Percentiles rank a stretch among this genome's conserved stretches.
phyloP scores from a whole-genome alignment of 345 rosid genomes.

The Arabis hirsuta region DNA sequence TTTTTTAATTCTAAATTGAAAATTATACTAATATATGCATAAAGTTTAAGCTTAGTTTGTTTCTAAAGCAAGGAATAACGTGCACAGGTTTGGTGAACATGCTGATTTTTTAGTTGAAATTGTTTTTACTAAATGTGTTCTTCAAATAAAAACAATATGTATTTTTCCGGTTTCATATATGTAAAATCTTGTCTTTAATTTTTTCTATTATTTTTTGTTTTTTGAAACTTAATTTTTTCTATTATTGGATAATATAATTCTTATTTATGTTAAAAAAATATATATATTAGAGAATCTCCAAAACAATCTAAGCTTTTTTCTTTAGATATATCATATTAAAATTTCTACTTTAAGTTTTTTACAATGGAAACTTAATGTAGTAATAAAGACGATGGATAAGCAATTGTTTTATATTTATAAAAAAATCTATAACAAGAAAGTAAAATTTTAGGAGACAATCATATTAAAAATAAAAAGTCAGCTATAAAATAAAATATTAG shows the following conservation, averaged over 20 bases:
- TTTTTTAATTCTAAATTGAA: not conserved
- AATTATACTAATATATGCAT: slow-evolving; percentile 1
- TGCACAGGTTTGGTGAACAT: slow-evolving; percentile 8
- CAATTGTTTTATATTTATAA: not conserved
- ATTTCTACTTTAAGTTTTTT: too few species aligned
- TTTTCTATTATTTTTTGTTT: too few species aligned
- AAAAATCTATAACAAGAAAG: not conserved
- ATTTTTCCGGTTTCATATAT: not conserved
- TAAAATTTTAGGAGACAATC: not conserved
- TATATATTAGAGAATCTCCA: not conserved
- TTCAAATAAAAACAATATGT: not conserved
- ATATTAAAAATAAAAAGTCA: not conserved
- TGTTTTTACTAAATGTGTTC: not conserved
- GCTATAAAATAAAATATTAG: not conserved
- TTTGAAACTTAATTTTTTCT: too few species aligned
- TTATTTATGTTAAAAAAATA: too few species aligned
- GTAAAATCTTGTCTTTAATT: not conserved
- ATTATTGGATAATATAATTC: not conserved
- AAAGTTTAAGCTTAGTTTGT: slow-evolving; percentile 36
- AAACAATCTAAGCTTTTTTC: not conserved
- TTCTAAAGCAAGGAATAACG: slow-evolving; percentile 53
- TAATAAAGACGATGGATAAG: too few species aligned
- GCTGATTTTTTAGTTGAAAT: not conserved
- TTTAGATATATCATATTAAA: not conserved
- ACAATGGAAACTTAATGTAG: too few species aligned